Evolutionary conservation across 1,284 basidiomycete genomes (phyloP).

Genomic region (Cutaneotrichosporon spelunceum): DNA sequence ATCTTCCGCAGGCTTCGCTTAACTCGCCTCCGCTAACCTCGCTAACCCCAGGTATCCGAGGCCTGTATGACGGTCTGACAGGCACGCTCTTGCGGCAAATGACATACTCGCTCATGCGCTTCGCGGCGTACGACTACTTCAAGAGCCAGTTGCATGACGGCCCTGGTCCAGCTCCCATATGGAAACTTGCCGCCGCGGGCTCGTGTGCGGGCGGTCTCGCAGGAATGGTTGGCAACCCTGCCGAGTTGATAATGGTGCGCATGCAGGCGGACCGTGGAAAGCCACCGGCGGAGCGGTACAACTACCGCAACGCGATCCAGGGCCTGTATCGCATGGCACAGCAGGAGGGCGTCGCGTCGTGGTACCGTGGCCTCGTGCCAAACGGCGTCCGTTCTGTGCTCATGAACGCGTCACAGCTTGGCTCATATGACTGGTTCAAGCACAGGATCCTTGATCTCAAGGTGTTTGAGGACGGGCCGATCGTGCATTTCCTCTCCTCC

Average conservation of each 20-base stretch:
- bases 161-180: conserved; percentile 59
- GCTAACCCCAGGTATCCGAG: conserved; percentile 59
- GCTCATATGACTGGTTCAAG: conserved; percentile 90
- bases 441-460: conserved; percentile 65
- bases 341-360: conserved; percentile 72
- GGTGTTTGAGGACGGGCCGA: conserved; percentile 74
- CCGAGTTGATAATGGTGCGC: conserved; percentile 76
- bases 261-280: conserved; percentile 86
- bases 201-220: conserved; percentile 70
- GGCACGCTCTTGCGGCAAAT: conserved; percentile 89
- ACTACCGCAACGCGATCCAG: conserved; percentile 82
- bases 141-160: conserved; percentile 72
- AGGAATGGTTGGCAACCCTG: conserved; percentile 82
- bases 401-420: conserved; percentile 89
- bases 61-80: conserved; percentile 79
- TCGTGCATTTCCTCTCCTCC: conserved; percentile 76
- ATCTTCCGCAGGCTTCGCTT: not conserved
- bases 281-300: conserved; percentile 62
- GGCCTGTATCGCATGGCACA: conserved; percentile 78
- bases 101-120: conserved; percentile 87
- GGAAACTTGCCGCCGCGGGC: conserved; percentile 75
- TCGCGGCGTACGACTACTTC: conserved; percentile 89
- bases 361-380: conserved; percentile 74
- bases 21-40: not conserved
- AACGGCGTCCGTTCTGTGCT: conserved; percentile 80